Percentiles rank a stretch among this genome's conserved stretches.
Evolutionary conservation across 192 early-diverging fungal genomes (phyloP).

Genomic region (Dispira parvispora): DNA sequence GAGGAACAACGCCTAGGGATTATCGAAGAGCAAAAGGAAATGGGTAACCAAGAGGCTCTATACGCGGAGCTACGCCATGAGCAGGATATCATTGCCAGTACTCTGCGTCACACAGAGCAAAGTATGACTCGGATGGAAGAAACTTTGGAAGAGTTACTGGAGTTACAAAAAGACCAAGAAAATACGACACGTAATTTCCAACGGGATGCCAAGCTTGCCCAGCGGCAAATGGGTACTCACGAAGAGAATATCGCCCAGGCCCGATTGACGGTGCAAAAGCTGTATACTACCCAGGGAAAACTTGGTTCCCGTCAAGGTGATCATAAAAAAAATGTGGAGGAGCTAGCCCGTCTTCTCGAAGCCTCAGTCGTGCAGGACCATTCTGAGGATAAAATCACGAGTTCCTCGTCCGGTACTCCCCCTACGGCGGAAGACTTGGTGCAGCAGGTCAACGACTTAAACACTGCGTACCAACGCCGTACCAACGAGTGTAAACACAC

Average conservation of each 20-base stretch:
- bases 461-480: too few relatives aligned
- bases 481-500: too few relatives aligned
- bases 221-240: neutral
- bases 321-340: too few relatives aligned
- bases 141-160: constrained; percentile 17
- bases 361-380: too few relatives aligned
- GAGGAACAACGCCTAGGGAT: constrained; percentile 19
- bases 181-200: neutral
- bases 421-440: too few relatives aligned
- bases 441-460: too few relatives aligned
- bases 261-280: neutral
- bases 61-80: neutral
- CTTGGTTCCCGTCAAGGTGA: neutral
- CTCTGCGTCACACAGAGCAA: neutral
- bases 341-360: too few relatives aligned
- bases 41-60: neutral
- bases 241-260: neutral
- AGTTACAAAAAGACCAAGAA: constrained; percentile 17
- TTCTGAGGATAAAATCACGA: too few relatives aligned
- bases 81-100: neutral
- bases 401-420: too few relatives aligned
- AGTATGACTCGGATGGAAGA: neutral
- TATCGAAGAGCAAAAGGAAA: constrained; percentile 12
- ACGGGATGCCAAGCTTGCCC: constrained; percentile 1
- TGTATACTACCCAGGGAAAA: neutral